Conservation (phyloP, 2,329 filamentous ascomycete genomes). For the Pyrenophora seminiperda region DNA sequence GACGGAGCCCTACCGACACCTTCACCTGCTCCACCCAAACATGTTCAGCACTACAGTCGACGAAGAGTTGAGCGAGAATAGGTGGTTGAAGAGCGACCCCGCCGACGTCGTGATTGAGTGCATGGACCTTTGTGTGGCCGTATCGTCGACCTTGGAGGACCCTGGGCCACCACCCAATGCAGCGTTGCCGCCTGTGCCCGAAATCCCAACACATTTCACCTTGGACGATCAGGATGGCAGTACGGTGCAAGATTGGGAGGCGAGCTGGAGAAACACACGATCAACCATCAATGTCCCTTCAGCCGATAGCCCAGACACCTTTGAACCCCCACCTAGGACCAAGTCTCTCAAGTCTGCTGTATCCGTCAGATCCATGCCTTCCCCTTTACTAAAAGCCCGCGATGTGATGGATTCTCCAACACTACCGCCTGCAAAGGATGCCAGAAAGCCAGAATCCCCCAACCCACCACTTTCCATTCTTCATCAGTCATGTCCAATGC, state of each 20-base stretch:
- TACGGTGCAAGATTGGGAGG: constrained; percentile 38
- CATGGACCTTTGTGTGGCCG: constrained; percentile 66
- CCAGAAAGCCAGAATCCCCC: constrained; percentile 31
- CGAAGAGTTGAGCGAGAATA: constrained; percentile 76
- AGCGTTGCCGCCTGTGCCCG: constrained; percentile 53
- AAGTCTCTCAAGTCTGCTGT: constrained; percentile 51
- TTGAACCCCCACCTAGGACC: constrained; percentile 28
- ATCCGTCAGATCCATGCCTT: constrained; percentile 52
- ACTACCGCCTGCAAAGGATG: constrained; percentile 56
- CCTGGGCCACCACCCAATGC: constrained; percentile 55
- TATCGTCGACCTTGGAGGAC: constrained; percentile 49
- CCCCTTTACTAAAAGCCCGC: constrained; percentile 51
- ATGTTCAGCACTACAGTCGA: constrained; percentile 81
- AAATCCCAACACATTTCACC: constrained; percentile 39
- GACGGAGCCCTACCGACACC: constrained; percentile 74
- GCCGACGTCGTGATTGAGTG: constrained; percentile 81
- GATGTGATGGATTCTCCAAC: constrained; percentile 66
- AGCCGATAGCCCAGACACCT: constrained; percentile 30
- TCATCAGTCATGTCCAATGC: constrained; percentile 25
- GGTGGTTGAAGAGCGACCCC: constrained; percentile 80
- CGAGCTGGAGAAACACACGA: constrained; percentile 61
- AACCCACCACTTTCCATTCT: constrained; percentile 20
- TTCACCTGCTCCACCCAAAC: constrained; percentile 80
- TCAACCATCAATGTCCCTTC: constrained; percentile 54
- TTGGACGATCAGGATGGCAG: constrained; percentile 38